Conservation (phyloP, 2,329 filamentous ascomycete species). For the Beauveria sp. region DNA sequence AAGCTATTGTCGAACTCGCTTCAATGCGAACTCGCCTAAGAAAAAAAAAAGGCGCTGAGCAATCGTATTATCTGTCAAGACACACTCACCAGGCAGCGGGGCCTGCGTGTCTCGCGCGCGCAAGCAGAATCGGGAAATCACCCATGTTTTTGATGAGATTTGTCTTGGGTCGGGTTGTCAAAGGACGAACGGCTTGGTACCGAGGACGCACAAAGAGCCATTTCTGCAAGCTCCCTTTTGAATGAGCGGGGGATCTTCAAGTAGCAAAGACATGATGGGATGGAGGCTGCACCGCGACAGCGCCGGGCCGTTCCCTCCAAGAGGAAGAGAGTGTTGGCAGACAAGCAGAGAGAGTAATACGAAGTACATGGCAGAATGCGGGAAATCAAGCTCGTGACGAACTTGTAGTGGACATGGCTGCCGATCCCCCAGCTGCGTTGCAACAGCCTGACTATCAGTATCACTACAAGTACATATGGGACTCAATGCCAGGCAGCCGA, state of each 20-base stretch:
- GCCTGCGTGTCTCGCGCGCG: neutral
- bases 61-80: neutral
- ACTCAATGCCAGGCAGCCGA: neutral
- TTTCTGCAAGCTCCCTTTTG: neutral
- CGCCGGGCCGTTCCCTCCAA: slow-evolving; percentile 2
- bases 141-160: neutral
- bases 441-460: neutral
- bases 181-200: neutral
- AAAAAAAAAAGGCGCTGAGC: no score
- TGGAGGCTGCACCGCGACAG: neutral
- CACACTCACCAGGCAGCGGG: neutral
- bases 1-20: neutral
- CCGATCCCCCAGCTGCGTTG: neutral
- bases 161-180: neutral
- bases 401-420: slow-evolving; percentile 1
- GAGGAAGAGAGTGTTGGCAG: neutral
- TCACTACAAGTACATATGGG: neutral
- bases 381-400: slow-evolving; percentile 8
- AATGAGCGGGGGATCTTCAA: neutral
- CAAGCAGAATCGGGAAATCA: neutral
- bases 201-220: no score
- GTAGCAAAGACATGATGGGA: neutral
- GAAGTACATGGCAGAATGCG: neutral
- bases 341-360: neutral
- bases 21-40: neutral